These are phyloP conservation scores for Tricholoma flavovirens DNA, from an alignment of 768 basidiomycete genomes.

Conservation along the genomic window DNA sequence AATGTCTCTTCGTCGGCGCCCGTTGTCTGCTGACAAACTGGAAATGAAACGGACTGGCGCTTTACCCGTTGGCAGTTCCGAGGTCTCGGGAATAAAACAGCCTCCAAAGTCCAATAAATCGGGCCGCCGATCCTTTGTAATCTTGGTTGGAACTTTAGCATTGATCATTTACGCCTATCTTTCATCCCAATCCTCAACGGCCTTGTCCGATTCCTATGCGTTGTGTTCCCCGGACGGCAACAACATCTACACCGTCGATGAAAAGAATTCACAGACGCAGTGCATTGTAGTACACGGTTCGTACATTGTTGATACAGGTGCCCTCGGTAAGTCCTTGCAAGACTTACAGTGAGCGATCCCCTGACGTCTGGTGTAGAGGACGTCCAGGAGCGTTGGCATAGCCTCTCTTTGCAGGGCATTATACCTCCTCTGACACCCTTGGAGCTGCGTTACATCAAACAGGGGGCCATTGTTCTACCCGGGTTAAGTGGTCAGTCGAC, in stretches of 20 bases:
- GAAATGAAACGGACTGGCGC: neutral
- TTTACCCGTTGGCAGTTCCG: neutral
- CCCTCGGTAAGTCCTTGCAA: conserved; percentile 39
- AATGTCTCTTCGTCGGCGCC: neutral
- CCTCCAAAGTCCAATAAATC: neutral
- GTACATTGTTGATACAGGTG: conserved; percentile 49
- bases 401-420: conserved; percentile 15
- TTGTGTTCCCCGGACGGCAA: conserved; percentile 52
- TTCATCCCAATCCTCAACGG: conserved; percentile 3
- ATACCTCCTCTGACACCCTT: conserved; percentile 21
- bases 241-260: conserved; percentile 66
- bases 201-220: conserved; percentile 35
- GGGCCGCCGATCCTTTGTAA: neutral
- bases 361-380: conserved; percentile 28
- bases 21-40: neutral
- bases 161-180: conserved; percentile 9
- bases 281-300: conserved; percentile 56
- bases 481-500: conserved; percentile 58
- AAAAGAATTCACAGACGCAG: conserved; percentile 42
- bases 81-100: neutral
- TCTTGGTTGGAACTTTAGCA: conserved; percentile 4
- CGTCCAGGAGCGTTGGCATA: conserved; percentile 35
- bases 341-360: neutral
- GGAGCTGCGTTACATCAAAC: conserved; percentile 42
- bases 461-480: conserved; percentile 61